Base-by-base conservation (phyloP, 1,139 yeast genomes). In the Hansenula sp. region DNA sequence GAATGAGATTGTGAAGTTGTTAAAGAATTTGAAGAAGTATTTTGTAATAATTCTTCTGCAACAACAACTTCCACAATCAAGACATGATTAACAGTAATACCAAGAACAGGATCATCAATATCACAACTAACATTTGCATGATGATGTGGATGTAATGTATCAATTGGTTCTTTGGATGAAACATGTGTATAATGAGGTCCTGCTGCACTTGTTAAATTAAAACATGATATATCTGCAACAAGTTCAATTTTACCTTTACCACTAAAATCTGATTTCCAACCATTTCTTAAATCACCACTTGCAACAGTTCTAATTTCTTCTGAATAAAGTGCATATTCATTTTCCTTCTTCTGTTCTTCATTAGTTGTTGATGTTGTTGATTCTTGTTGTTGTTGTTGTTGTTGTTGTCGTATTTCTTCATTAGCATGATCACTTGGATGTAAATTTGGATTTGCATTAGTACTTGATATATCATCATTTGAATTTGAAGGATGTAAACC, bases 201-300 rank as follows among this genome's bases (percentile, higher is more conserved):
- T 22, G 53, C 36, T 28, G 54, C 41, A 59, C 59, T 35, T 39
- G 57, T 50, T 40, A 59, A 34, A 51, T 64, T 40, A 57, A 68
- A 39, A 25, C 83, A 76, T 29, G 74, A 72, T 33, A 84, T 79
- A 48, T 77, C 87, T 6, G 86, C 86, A 27, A 82, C 79, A 43
- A 88, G 60, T 61, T 88, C 96, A 42, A 89, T 81, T 44, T 75
- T 71, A 7, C 97, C 97, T 30, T 70, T 69, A 27, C 79, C 84
- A 14, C 78, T 63, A 59, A 83, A 90, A 62, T 94, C 97, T 0
- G 95, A 79, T 61, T 92, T 92, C 98, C 98, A 92, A 6, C 98
- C 98, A 20, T 77, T 71, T 58, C 84, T 86, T 56, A 88, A 64
- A 44, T 86, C 95, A 7, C 96, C 96, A 41, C 79, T 76, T 13